Percentiles rank a stretch among this genome's conserved stretches.
Conservation (phyloP, 2,329 filamentous ascomycete genomes). For the Capronia coronata region DNA sequence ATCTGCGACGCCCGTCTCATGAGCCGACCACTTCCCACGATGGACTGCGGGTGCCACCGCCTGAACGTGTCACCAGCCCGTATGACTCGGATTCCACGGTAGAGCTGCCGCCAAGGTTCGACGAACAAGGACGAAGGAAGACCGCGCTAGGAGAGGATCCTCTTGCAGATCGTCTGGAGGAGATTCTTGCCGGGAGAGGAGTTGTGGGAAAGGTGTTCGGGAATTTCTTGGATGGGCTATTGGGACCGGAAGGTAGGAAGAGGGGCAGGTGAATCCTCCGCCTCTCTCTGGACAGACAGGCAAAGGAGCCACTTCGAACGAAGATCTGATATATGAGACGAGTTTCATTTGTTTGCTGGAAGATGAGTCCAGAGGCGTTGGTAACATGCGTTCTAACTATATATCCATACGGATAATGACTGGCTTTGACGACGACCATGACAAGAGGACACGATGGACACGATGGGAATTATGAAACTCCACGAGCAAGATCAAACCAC, state of each 20-base stretch:
- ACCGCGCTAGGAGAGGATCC: slow-evolving; percentile 32
- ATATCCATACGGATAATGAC: no score
- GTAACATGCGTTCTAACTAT: no score
- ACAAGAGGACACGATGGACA: not conserved
- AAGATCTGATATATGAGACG: not conserved
- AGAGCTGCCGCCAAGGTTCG: slow-evolving; percentile 41
- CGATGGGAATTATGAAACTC: not conserved
- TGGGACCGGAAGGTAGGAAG: slow-evolving; percentile 22
- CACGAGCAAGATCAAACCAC: not conserved
- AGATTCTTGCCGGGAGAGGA: slow-evolving; percentile 34
- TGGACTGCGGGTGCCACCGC: slow-evolving; percentile 1
- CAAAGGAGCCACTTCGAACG: not conserved
- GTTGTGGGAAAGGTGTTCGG: slow-evolving; percentile 27
- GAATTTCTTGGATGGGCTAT: slow-evolving; percentile 29
- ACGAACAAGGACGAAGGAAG: slow-evolving; percentile 37
- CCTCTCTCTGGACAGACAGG: not conserved
- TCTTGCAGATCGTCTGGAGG: slow-evolving; percentile 34
- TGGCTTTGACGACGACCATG: not conserved
- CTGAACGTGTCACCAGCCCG: slow-evolving; percentile 17
- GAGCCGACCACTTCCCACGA: slow-evolving; percentile 21
- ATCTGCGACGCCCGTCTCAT: slow-evolving; percentile 22
- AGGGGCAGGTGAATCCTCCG: no score
- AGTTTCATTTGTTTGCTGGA: not conserved
- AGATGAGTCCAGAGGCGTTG: not conserved
- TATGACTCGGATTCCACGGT: slow-evolving; percentile 40